Conservation (phyloP, 2,329 filamentous ascomycete species). For the Dothideomycetes sp. region DNA sequence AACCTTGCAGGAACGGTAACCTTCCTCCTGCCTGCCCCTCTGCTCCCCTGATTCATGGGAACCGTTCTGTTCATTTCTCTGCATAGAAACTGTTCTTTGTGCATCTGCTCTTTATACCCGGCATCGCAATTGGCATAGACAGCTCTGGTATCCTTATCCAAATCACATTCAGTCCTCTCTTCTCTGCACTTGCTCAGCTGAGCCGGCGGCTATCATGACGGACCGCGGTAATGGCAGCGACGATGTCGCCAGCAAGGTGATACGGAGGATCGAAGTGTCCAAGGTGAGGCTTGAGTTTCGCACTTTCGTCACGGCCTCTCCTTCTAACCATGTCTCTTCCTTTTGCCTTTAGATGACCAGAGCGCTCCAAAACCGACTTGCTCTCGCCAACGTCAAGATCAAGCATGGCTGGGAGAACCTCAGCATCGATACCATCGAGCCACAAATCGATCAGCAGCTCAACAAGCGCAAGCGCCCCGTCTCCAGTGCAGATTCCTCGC, state of each 20-base stretch:
- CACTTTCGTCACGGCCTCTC: slow-evolving; percentile 4
- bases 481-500: slow-evolving; percentile 57
- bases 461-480: slow-evolving; percentile 57
- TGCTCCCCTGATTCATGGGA: background rate
- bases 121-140: background rate
- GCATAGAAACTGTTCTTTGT: background rate
- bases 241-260: slow-evolving; percentile 25
- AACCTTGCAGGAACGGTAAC: background rate
- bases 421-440: slow-evolving; percentile 75
- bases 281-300: slow-evolving; percentile 18
- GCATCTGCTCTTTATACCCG: background rate
- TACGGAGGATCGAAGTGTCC: slow-evolving; percentile 26
- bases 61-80: background rate
- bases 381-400: slow-evolving; percentile 93
- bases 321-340: background rate
- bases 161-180: background rate
- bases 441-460: slow-evolving; percentile 68
- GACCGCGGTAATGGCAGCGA: slow-evolving; percentile 16
- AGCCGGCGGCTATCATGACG: slow-evolving; percentile 13
- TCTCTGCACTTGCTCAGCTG: background rate
- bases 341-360: slow-evolving; percentile 65
- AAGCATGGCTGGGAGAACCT: slow-evolving; percentile 92
- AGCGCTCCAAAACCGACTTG: slow-evolving; percentile 83
- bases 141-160: background rate
- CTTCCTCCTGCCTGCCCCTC: background rate